Evolutionary conservation across 495 filamentous ascomycete species (phyloP).

Genomic region (Lentithecium fluviatile): DNA sequence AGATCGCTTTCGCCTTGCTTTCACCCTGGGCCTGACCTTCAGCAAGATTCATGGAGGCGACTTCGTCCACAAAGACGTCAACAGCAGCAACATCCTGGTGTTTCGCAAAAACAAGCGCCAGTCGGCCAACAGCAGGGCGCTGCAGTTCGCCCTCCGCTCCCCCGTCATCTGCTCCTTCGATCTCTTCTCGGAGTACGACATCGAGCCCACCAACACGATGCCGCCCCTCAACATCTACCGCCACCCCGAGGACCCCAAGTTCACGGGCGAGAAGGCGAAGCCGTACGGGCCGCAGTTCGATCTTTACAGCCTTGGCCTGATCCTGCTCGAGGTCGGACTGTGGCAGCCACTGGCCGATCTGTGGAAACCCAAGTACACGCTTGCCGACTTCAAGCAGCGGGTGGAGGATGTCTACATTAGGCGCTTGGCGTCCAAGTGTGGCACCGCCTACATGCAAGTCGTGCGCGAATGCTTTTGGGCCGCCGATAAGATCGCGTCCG

Average conservation of each 20-base stretch:
- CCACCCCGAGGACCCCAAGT: conserved; percentile 59
- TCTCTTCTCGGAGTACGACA: conserved; percentile 68
- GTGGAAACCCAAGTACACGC: conserved; percentile 66
- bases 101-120: conserved; percentile 53
- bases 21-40: conserved; percentile 72
- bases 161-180: conserved; percentile 81
- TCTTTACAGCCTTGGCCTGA: conserved; percentile 78
- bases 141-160: conserved; percentile 54
- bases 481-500: conserved; percentile 53
- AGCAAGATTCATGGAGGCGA: conserved; percentile 74
- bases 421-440: conserved; percentile 51
- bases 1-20: conserved; percentile 79
- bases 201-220: conserved; percentile 49
- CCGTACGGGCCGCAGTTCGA: conserved; percentile 61
- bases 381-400: conserved; percentile 61
- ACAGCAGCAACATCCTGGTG: conserved; percentile 77
- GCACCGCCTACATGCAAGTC: conserved; percentile 68
- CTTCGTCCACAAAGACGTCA: conserved; percentile 76
- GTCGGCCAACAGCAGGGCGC: conserved; percentile 30
- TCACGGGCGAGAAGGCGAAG: conserved; percentile 21
- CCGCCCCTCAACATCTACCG: conserved; percentile 62
- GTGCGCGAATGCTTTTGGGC: conserved; percentile 78
- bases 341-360: conserved; percentile 75
- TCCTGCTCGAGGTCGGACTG: conserved; percentile 81
- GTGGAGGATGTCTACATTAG: conserved; percentile 62